Base-by-base conservation (phyloP, 2,329 filamentous ascomycete species). In the Calonectria naviculata region DNA sequence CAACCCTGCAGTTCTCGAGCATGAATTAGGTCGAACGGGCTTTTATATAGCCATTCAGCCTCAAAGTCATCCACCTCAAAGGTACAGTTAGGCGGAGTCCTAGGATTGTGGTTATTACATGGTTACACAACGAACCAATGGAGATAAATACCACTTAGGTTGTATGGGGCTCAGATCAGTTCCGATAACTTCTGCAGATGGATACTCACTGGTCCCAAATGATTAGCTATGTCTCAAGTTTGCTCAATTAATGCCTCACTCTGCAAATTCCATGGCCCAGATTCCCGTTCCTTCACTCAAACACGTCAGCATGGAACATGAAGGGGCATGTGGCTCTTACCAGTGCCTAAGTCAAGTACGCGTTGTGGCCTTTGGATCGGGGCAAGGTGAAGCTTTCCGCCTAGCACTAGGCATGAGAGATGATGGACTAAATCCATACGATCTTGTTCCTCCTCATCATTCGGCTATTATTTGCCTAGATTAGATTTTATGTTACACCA, bases 361-460 rank as follows among this genome's bases (percentile, higher is more conserved):
- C 64, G 64, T 38, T 67, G 64, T n/a, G 38, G 49, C n/a, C 38
- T 65, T 19, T 58, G 28, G 19, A 69, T 56, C 8, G 67, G 61
- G 5, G 67, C 36, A 10, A 69, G 49, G 9, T 65, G 41, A n/a
- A 65, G 49, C 38, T 38, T 34, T 8, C 67, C 67, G 15, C 52
- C 67, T 3, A 69, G 67, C 5, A 60, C n/a, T 12, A 69, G 61
- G 21, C 38, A 21, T 6, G 63, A 69, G 17, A 69, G 24, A n/a
- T 69, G 67, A 24, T 69, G 67, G 4, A 44, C 67, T 24, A 69
- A 56, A 41, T 69, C 67, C 67, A 69, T 69, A 8, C 67, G 49
- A 34, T 69, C 61, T 60, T 69, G 67, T n/a, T 69, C 67, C n/a
- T 65, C 61, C 15, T 65, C 67, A 13, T 69, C 67, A n/a, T 69